These are phyloP conservation scores for Cystofilobasidium ferigula DNA, from an alignment of 768 basidiomycete species.

Conservation along the genomic window DNA sequence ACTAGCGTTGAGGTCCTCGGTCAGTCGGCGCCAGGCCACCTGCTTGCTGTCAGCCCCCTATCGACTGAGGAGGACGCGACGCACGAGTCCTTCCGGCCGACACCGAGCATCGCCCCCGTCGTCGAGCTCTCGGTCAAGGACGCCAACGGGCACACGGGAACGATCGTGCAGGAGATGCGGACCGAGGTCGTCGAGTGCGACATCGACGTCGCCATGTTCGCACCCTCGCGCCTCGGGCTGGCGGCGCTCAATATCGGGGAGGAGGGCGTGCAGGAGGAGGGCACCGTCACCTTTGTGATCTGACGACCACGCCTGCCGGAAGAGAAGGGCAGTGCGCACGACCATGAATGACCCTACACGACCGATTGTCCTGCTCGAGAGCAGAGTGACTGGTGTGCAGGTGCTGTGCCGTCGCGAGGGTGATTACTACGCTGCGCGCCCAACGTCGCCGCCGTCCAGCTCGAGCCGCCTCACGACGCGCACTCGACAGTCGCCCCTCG, in stretches of 20 bases:
- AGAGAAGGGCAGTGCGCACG: too few species aligned
- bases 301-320: too few species aligned
- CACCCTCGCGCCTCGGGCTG: conserved; percentile 12
- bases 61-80: conserved; percentile 51
- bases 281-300: too few species aligned
- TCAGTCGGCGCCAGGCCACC: not conserved
- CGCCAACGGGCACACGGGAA: conserved; percentile 39
- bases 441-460: too few species aligned
- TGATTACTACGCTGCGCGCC: too few species aligned
- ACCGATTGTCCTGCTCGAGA: too few species aligned
- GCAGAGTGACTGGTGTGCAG: too few species aligned
- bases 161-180: conserved; percentile 55
- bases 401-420: too few species aligned
- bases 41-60: conserved; percentile 51
- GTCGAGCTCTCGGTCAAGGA: conserved; percentile 31
- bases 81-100: conserved; percentile 55
- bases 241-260: not conserved
- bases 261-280: too few species aligned
- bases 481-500: too few species aligned
- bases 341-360: too few species aligned
- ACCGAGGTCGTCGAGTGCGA: conserved; percentile 90
- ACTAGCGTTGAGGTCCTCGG: conserved; percentile 52
- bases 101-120: conserved; percentile 22
- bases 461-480: too few species aligned
- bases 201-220: conserved; percentile 67